phyloP scores from a whole-genome alignment of 1,284 basidiomycete genomes.

The Wolfiporia cocos region DNA sequence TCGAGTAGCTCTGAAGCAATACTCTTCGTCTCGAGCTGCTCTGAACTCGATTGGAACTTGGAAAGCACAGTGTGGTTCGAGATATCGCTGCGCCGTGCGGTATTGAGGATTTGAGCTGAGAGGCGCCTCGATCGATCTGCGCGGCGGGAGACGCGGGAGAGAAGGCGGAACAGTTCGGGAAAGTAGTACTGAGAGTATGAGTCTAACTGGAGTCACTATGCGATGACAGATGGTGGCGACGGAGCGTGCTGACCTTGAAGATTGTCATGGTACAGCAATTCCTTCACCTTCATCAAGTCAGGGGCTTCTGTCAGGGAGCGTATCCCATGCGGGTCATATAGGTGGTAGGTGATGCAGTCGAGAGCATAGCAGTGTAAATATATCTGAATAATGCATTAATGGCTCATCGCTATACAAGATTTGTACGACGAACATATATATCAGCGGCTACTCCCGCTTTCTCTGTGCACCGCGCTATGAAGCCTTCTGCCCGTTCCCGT shows the following conservation, averaged over 20 bases:
- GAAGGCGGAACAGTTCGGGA: conserved; percentile 5
- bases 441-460: conserved; percentile 10
- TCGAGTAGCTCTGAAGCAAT: conserved; percentile 21
- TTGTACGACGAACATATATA: conserved; percentile 13
- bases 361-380: conserved; percentile 19
- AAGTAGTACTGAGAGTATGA: conserved; percentile 15
- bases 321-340: conserved; percentile 16
- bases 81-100: conserved; percentile 6
- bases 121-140: conserved; percentile 4
- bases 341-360: conserved; percentile 18
- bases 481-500: conserved; percentile 13
- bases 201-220: background rate
- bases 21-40: background rate
- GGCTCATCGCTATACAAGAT: background rate
- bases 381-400: conserved; percentile 7
- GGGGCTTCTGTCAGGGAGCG: conserved; percentile 12
- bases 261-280: conserved; percentile 14
- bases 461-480: conserved; percentile 13
- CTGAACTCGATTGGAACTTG: conserved; percentile 13
- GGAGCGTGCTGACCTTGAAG: conserved; percentile 8
- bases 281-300: conserved; percentile 16
- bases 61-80: conserved; percentile 13
- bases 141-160: conserved; percentile 5
- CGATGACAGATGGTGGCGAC: background rate
- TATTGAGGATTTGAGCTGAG: conserved; percentile 12